Evolutionary conservation across 2,329 filamentous ascomycete genomes (phyloP).

Genomic region (Aspergillus sp.): DNA sequence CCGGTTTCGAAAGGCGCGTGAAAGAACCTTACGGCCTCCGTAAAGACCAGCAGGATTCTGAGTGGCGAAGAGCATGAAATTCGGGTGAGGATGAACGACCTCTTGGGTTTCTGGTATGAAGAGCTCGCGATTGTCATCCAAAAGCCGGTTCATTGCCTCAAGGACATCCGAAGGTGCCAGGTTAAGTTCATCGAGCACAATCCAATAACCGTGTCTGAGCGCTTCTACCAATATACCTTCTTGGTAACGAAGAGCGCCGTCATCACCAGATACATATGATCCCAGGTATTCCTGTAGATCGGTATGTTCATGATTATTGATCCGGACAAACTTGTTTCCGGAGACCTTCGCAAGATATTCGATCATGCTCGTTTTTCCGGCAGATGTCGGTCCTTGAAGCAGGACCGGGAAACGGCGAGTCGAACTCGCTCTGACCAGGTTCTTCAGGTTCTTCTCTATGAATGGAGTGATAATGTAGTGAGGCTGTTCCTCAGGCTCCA

Average conservation of each 20-base stretch:
- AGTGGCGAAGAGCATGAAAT: slow-evolving; percentile 97
- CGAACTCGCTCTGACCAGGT: slow-evolving; percentile 85
- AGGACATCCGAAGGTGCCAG: slow-evolving; percentile 93
- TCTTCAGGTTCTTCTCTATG: slow-evolving; percentile 88
- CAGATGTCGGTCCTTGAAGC: slow-evolving; percentile 92
- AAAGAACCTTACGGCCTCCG: slow-evolving; percentile 85
- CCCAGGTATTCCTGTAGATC: slow-evolving; percentile 96
- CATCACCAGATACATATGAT: slow-evolving; percentile 77
- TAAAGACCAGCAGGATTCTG: slow-evolving; percentile 96
- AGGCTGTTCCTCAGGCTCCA: slow-evolving; percentile 59
- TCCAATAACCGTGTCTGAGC: slow-evolving; percentile 89
- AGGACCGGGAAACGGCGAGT: slow-evolving; percentile 87
- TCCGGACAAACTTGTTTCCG: slow-evolving; percentile 92
- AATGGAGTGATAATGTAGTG: slow-evolving; percentile 97
- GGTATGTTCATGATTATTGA: slow-evolving; percentile 99
- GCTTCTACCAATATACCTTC: slow-evolving; percentile 91
- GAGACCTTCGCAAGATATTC: slow-evolving; percentile 95
- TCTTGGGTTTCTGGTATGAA: slow-evolving; percentile 96
- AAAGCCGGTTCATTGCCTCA: slow-evolving; percentile 85
- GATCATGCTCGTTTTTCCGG: slow-evolving; percentile 99
- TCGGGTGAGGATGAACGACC: slow-evolving; percentile 78
- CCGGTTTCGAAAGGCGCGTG: slow-evolving; percentile 88
- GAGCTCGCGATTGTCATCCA: slow-evolving; percentile 94
- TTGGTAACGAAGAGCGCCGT: slow-evolving; percentile 81
- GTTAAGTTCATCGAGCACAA: slow-evolving; percentile 95